Conservation (phyloP, 2,329 filamentous ascomycete species). For the Xylariaceae sp. region DNA sequence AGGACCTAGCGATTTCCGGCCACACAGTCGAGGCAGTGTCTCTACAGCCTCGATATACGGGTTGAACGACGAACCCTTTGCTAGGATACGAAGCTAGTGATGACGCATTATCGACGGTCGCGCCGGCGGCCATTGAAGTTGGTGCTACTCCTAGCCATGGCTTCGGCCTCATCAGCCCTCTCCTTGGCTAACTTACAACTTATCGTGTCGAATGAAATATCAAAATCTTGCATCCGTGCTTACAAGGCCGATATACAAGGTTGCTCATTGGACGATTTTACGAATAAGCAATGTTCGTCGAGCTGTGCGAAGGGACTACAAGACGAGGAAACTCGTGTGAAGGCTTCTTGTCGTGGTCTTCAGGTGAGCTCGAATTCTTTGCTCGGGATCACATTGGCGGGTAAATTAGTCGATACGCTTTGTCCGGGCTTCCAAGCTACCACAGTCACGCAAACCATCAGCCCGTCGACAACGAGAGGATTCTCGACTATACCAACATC, state of each 20-base stretch:
- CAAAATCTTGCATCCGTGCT: slow-evolving; percentile 30
- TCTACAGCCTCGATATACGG: not conserved
- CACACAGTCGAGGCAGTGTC: not conserved
- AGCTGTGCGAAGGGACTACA: slow-evolving; percentile 32
- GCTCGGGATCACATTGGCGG: slow-evolving; percentile 30
- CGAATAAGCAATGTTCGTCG: slow-evolving; percentile 28
- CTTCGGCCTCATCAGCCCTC: slow-evolving; percentile 30
- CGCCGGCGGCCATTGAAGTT: slow-evolving; percentile 23
- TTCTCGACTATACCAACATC: slow-evolving; percentile 16
- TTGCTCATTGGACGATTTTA: slow-evolving; percentile 31
- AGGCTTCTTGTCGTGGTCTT: slow-evolving; percentile 25
- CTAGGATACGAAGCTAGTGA: slow-evolving; percentile 7
- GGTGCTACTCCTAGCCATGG: slow-evolving; percentile 21
- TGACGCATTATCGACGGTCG: slow-evolving; percentile 22
- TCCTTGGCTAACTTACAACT: slow-evolving; percentile 35
- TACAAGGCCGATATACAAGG: slow-evolving; percentile 31
- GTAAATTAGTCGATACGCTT: slow-evolving; percentile 28
- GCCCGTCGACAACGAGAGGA: slow-evolving; percentile 21
- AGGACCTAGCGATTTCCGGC: not conserved
- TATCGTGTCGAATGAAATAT: slow-evolving; percentile 32
- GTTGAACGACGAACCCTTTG: not conserved
- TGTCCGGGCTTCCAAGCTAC: slow-evolving; percentile 30
- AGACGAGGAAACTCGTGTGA: slow-evolving; percentile 18
- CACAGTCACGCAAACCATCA: slow-evolving; percentile 27
- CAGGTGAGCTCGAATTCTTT: slow-evolving; percentile 28